A percentile compares a stretch with the other conserved stretches of the same genome.
Conservation (phyloP, 345 rosid species). For the Noccaea bulbosa region DNA sequence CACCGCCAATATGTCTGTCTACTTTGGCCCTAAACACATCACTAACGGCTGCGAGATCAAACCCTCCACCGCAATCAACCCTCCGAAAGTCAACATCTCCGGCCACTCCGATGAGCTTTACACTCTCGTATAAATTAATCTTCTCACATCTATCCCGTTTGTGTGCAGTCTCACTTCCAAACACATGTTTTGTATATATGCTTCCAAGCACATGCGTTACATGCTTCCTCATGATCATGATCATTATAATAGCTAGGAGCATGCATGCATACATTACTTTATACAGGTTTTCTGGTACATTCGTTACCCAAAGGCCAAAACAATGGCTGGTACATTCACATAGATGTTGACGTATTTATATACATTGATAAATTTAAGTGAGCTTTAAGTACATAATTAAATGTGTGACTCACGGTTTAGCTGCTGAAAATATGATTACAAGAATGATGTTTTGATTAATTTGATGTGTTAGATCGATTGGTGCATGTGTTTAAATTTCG, state of each 20-base stretch:
- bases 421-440: conserved; percentile 6
- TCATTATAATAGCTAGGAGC: not conserved
- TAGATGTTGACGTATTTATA: too few relatives aligned
- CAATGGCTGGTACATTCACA: too few relatives aligned
- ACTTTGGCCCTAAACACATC: conserved; percentile 75
- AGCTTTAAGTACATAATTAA: not conserved
- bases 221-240: conserved; percentile 5
- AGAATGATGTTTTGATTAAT: not conserved
- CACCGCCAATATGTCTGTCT: conserved; percentile 57
- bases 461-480: not conserved
- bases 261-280: conserved; percentile 33
- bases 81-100: conserved; percentile 68
- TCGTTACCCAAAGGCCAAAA: not conserved
- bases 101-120: conserved; percentile 67
- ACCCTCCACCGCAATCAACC: conserved; percentile 63
- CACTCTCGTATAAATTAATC: conserved; percentile 57
- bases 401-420: conserved; percentile 6
- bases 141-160: not conserved
- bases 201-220: conserved; percentile 26
- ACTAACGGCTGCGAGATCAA: conserved; percentile 82
- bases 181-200: not conserved
- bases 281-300: not conserved
- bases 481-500: conserved; percentile 13
- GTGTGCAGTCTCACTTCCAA: not conserved
- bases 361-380: not conserved